Base-by-base conservation (phyloP, 1,284 basidiomycete species). In the Grifola frondosa region DNA sequence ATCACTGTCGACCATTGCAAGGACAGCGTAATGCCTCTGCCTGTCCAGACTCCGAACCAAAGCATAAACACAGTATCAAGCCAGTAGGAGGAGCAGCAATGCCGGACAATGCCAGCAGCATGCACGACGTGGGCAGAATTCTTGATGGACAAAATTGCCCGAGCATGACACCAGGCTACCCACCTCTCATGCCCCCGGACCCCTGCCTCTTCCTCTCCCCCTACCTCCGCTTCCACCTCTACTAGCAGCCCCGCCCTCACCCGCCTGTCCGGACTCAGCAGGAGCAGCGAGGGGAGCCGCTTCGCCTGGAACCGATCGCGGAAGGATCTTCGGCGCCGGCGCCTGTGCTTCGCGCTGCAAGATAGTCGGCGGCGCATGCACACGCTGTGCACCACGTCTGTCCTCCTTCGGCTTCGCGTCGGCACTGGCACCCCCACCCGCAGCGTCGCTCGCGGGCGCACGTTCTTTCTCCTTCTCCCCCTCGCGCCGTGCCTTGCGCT, bases 401-500 rank as follows among this genome's bases (percentile, higher is more conserved):
- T 46, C 49, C 40, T 52, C 56, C 43, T 45, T 53, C 22, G 44
- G 39, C 42, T 49, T 50, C 25, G 24, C 42, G 13, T 26, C 44
- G 25, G 21, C 37, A 1, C 28, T 29, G 10, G 39, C 32, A 9
- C 20, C 46, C 2, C 25, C 29, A 12, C 29, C 37, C 15, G 44
- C 7, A 17, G 21, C 23, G 13, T 41, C 11, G 6, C 33, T 12
- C 3, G 36, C 32, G 9, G 40, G 16, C 25, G 42, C 35, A 22
- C 33, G 42, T 28, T 56, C 59, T 35, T 54, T 60, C 44, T 52
- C 52, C 22, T 42, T 46, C 25, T 52, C 52, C 10, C 59, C 53
- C 35, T 65, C 62, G 7, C 61, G 54, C 17, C 58, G 52, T n/a
- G 56, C 26, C 52, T 62, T 47, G 54, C 56, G 13, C 43, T 58